A percentile compares a stretch with the other conserved stretches of the same genome.
phyloP scores from a whole-genome alignment of 768 basidiomycete species.

The Hortiboletus campestris region DNA sequence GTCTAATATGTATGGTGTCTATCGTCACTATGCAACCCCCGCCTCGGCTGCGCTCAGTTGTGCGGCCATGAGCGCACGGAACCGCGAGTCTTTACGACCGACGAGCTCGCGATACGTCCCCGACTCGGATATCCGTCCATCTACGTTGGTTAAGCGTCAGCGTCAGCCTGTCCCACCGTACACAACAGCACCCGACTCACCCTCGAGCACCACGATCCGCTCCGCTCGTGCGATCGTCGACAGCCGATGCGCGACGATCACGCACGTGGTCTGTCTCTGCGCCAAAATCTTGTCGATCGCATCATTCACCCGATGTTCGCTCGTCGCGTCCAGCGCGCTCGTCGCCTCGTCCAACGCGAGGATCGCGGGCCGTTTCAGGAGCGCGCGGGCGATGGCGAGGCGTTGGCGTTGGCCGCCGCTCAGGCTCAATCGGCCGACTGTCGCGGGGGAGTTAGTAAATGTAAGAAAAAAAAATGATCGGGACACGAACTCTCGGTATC shows the following conservation, averaged over 20 bases:
- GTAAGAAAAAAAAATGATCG: no score
- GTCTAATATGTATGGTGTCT: slow-evolving; percentile 5
- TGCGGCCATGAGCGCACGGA: slow-evolving; percentile 86
- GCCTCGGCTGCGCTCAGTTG: slow-evolving; percentile 59
- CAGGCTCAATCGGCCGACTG: slow-evolving; percentile 29
- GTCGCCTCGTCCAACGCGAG: slow-evolving; percentile 90
- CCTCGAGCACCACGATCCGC: slow-evolving; percentile 86
- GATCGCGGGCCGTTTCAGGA: slow-evolving; percentile 86
- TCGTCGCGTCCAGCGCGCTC: slow-evolving; percentile 83
- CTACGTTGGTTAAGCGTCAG: slow-evolving; percentile 29
- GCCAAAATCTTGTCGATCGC: slow-evolving; percentile 87
- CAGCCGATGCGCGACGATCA: slow-evolving; percentile 86
- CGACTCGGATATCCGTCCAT: slow-evolving; percentile 77
- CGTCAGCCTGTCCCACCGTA: neutral
- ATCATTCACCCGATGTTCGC: slow-evolving; percentile 81
- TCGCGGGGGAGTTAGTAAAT: no score
- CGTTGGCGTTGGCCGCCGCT: slow-evolving; percentile 78
- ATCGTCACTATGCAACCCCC: slow-evolving; percentile 9
- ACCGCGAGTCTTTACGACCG: slow-evolving; percentile 69
- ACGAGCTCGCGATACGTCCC: slow-evolving; percentile 81
- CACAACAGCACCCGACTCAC: slow-evolving; percentile 33
- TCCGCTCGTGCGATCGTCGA: slow-evolving; percentile 91
- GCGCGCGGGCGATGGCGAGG: slow-evolving; percentile 79
- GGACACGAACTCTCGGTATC: slow-evolving; percentile 68
- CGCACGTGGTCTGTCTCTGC: slow-evolving; percentile 76